Evolutionary conservation across 164 flowering plant genomes (phyloP).

Genomic region (Pachysandra terminalis): DNA sequence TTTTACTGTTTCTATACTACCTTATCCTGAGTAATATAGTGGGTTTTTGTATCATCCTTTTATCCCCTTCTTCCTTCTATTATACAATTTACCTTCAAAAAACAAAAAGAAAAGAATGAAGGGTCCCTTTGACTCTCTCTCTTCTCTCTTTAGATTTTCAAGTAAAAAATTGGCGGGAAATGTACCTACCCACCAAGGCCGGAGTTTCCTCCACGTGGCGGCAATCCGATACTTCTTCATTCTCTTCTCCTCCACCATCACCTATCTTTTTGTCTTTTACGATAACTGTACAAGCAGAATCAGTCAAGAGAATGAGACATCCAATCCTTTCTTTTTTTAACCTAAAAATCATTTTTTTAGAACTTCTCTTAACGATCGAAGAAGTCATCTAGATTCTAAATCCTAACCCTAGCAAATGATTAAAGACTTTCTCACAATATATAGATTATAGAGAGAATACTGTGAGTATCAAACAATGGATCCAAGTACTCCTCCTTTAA

Average conservation of each 20-base stretch:
- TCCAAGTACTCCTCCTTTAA: constrained; percentile 21
- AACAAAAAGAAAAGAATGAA: too few species aligned
- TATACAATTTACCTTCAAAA: too few species aligned
- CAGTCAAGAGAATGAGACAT: constrained; percentile 25
- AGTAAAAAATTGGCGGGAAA: constrained; percentile 3
- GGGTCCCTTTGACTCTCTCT: not conserved
- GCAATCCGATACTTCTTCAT: constrained; percentile 24
- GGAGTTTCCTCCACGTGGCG: constrained; percentile 51
- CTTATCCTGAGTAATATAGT: too few species aligned
- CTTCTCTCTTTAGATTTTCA: not conserved
- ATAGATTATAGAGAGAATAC: too few species aligned
- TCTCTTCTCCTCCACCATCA: constrained; percentile 12
- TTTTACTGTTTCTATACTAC: too few species aligned
- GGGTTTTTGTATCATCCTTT: too few species aligned
- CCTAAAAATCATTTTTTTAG: too few species aligned
- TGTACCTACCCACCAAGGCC: constrained; percentile 6
- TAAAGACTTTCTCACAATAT: not conserved
- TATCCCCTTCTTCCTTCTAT: too few species aligned
- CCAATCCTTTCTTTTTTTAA: constrained; percentile 3
- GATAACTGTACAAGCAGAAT: constrained; percentile 30
- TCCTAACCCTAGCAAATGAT: constrained; percentile 7
- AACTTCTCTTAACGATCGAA: too few species aligned
- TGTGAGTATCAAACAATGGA: constrained; percentile 30
- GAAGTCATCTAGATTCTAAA: not conserved
- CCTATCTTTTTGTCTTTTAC: constrained; percentile 19